Base-by-base conservation (phyloP, 2,329 filamentous ascomycete genomes). In the Penicillium sp. region DNA sequence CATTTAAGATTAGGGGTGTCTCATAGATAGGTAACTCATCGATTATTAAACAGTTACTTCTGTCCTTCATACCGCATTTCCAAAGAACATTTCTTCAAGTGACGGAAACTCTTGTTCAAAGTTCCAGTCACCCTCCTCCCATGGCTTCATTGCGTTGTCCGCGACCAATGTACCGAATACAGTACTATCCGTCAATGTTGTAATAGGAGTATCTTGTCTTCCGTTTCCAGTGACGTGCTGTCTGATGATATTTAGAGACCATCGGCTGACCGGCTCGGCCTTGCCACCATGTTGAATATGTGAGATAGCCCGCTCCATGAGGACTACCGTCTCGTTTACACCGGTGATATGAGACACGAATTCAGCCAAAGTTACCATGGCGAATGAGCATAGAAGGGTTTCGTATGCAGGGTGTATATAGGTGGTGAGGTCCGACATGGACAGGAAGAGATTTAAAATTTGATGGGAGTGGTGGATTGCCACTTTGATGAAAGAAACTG, bases 231-330 rank as follows among this genome's bases (percentile, higher is more conserved):
- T 28, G 13, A 52, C 15, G 41, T 54, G 39, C 23, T 56, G 55
- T 35, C 44, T 46, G n/a, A 57, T 45, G n/a, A 54, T 49, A 15
- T 53, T 52, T 5, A 56, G 27, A 12, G 50, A 54, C 53, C 55
- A 57, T 18, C 53, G 50, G 20, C 53, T 50, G 28, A 57, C 53
- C 1, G 55, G 53, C 28, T 57, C 55, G 1, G 53, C 42, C 35
- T 57, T 56, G 9, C 53, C 53, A 3, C 53, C 53, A 23, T 47
- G 49, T 35, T 56, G 55, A 20, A 57, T 54, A 47, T 57, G 55
- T 1, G 55, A 56, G 4, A 57, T 44, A 12, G 39, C 44, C 10
- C 38, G 35, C 32, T 55, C 53, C 53, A 53, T 53, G 7, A 53
- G 42, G 6, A 23, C 7, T 6, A 50, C 23, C 2, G 37, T 39